phyloP scores from a whole-genome alignment of 768 basidiomycete genomes.

The Inosperma sp. region DNA sequence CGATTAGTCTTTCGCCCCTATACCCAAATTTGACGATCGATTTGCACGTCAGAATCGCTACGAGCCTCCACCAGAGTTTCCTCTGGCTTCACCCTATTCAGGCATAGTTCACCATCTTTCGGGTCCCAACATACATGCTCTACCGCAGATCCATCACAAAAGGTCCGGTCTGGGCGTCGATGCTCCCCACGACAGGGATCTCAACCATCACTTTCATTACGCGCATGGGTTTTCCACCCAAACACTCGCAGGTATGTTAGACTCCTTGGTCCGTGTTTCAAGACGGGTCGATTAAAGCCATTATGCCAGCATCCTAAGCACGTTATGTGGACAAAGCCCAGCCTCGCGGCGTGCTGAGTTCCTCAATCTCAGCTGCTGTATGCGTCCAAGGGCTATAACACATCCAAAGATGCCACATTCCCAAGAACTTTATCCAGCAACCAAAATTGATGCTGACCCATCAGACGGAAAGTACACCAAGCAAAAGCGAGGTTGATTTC shows the following conservation, averaged over 20 bases:
- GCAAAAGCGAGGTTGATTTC: slow-evolving; percentile 52
- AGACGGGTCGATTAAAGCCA: slow-evolving; percentile 78
- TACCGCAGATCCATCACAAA: slow-evolving; percentile 71
- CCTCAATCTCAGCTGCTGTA: slow-evolving; percentile 57
- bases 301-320: slow-evolving; percentile 74
- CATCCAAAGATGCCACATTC: slow-evolving; percentile 64
- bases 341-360: slow-evolving; percentile 55
- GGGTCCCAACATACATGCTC: slow-evolving; percentile 84
- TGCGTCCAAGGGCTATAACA: slow-evolving; percentile 60
- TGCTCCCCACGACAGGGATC: slow-evolving; percentile 62
- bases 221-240: slow-evolving; percentile 66
- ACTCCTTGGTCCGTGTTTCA: slow-evolving; percentile 87
- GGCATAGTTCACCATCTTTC: slow-evolving; percentile 88
- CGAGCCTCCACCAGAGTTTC: slow-evolving; percentile 95
- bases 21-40: slow-evolving; percentile 94
- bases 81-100: slow-evolving; percentile 91
- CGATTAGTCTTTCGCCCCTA: slow-evolving; percentile 96
- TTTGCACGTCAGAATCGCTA: slow-evolving; percentile 96
- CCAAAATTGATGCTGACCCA: slow-evolving; percentile 68
- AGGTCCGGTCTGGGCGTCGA: slow-evolving; percentile 71
- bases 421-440: slow-evolving; percentile 50
- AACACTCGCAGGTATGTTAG: slow-evolving; percentile 80
- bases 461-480: slow-evolving; percentile 50
- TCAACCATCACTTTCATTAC: slow-evolving; percentile 70
- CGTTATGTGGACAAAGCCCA: slow-evolving; percentile 44